phyloP scores from a whole-genome alignment of 2,329 filamentous ascomycete genomes.

The Xylariaceae sp. region DNA sequence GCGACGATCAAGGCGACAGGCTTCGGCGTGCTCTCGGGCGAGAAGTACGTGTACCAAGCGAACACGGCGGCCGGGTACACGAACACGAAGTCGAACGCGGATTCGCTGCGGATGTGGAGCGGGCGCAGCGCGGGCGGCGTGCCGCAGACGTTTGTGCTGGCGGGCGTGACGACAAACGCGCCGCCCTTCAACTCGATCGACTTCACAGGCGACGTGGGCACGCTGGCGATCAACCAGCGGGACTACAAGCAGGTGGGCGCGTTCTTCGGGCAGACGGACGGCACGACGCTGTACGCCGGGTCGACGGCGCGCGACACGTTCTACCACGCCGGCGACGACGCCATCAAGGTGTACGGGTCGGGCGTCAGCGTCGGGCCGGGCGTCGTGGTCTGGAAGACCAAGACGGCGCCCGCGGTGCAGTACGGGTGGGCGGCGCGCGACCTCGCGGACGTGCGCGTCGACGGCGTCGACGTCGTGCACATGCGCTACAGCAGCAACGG shows the following conservation, averaged over 20 bases:
- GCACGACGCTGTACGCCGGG: conserved; percentile 15
- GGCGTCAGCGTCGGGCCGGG: neutral
- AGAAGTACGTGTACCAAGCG: conserved; percentile 18
- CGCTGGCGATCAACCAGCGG: neutral
- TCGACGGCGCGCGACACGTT: conserved; percentile 3
- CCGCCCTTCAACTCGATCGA: conserved; percentile 6
- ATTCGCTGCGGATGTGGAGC: conserved; percentile 18
- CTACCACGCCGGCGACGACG: conserved; percentile 13
- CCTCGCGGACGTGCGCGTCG: conserved; percentile 11
- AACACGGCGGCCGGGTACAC: conserved; percentile 9
- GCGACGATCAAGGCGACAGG: conserved; percentile 9
- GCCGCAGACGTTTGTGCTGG: neutral
- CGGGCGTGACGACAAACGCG: neutral
- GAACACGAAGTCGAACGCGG: conserved; percentile 7
- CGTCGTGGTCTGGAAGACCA: conserved; percentile 11
- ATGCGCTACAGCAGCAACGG: conserved; percentile 21
- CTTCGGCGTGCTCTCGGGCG: conserved; percentile 11
- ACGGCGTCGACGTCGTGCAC: conserved; percentile 13
- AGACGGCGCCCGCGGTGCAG: conserved; percentile 11
- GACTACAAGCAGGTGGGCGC: conserved; percentile 17
- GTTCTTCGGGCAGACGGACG: conserved; percentile 12
- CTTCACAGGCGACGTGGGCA: neutral
- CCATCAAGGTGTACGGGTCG: conserved; percentile 12
- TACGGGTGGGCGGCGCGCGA: conserved; percentile 12
- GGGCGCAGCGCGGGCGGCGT: conserved; percentile 1